A percentile compares a stretch with the other conserved stretches of the same genome.
Evolutionary conservation across 1,139 yeast species (phyloP).

Genomic region (Pichia sp.): DNA sequence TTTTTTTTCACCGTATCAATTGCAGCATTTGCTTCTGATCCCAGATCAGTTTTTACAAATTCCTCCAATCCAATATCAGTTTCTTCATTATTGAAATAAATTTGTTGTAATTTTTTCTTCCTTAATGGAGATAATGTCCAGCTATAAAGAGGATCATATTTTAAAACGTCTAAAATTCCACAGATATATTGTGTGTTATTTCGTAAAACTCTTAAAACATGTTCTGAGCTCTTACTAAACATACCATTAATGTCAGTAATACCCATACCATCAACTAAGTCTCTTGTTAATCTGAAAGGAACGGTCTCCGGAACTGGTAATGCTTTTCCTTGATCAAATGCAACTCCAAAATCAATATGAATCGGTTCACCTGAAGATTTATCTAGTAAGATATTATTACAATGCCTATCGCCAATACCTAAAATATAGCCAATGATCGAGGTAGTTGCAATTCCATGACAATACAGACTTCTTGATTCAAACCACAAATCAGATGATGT

Average conservation of each 20-base stretch:
- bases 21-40: conserved; percentile 77
- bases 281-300: conserved; percentile 88
- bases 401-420: conserved; percentile 94
- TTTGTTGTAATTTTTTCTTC: conserved; percentile 48
- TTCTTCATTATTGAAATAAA: conserved; percentile 36
- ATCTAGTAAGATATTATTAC: conserved; percentile 85
- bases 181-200: conserved; percentile 61
- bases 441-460: conserved; percentile 75
- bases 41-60: conserved; percentile 35
- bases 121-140: conserved; percentile 81
- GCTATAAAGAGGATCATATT: conserved; percentile 88
- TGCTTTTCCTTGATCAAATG: conserved; percentile 86
- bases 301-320: conserved; percentile 88
- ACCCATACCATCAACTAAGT: conserved; percentile 90
- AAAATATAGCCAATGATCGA: conserved; percentile 83
- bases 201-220: conserved; percentile 64
- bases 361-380: conserved; percentile 78
- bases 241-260: conserved; percentile 73
- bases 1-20: conserved; percentile 67
- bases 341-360: conserved; percentile 93
- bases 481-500: conserved; percentile 70
- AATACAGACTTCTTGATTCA: conserved; percentile 54
- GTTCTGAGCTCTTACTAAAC: conserved; percentile 67
- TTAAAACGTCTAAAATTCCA: conserved; percentile 77
- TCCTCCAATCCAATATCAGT: conserved; percentile 73